phyloP scores from a whole-genome alignment of 768 basidiomycete species.

The Pulveroboletus sp. region DNA sequence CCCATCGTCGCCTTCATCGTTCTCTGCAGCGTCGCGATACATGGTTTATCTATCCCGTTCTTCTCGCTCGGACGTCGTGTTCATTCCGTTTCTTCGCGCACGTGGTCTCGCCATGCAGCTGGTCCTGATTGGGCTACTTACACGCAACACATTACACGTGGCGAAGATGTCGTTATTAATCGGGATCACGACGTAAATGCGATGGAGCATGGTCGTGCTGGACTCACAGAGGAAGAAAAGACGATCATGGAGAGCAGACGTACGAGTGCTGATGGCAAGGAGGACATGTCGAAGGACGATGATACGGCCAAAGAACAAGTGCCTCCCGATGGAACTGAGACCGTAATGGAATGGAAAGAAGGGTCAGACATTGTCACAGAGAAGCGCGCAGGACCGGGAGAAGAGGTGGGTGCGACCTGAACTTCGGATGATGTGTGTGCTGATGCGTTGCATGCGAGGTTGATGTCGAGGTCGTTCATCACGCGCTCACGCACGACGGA shows the following conservation, averaged over 20 bases:
- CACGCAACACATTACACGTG: constrained; percentile 65
- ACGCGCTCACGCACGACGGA: constrained; percentile 27
- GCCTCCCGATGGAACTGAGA: constrained; percentile 44
- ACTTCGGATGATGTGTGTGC: constrained; percentile 2
- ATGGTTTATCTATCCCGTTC: constrained; percentile 90
- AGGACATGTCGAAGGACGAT: constrained; percentile 11
- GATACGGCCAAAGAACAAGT: constrained; percentile 32
- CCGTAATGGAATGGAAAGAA: constrained; percentile 62
- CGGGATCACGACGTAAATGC: constrained; percentile 53
- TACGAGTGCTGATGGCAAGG: constrained; percentile 11
- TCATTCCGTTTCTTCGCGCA: constrained; percentile 75
- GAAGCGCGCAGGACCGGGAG: constrained; percentile 51
- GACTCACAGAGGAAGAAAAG: constrained; percentile 28
- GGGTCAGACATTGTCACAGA: constrained; percentile 69
- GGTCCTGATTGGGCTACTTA: constrained; percentile 84
- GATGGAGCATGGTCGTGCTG: constrained; percentile 48
- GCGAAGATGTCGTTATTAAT: constrained; percentile 83
- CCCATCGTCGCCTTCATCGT: constrained; percentile 97
- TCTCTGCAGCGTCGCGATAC: constrained; percentile 81
- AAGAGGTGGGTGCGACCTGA: constrained; percentile 52
- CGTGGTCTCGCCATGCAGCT: constrained; percentile 78
- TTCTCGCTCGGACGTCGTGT: constrained; percentile 91
- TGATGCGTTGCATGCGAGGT: constrained; percentile 40
- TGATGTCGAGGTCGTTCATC: constrained; percentile 61
- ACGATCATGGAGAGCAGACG: constrained; percentile 26